phyloP scores from a whole-genome alignment of 345 rosid species.

The Streptanthus diversifolius region DNA sequence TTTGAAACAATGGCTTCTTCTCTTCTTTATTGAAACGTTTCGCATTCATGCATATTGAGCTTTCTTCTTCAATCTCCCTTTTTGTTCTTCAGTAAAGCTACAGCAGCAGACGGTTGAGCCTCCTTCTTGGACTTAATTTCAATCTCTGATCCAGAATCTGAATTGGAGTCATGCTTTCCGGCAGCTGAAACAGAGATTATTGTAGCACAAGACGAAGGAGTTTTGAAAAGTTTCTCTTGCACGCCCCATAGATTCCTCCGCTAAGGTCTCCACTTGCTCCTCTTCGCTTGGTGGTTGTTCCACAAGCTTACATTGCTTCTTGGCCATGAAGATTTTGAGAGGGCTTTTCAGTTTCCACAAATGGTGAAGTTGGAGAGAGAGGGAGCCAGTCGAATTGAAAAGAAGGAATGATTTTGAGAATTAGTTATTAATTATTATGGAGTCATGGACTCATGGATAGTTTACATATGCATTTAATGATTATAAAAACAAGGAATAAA shows the following conservation, averaged over 20 bases:
- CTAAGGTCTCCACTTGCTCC: too few species aligned
- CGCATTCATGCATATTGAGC: neutral
- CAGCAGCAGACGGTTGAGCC: neutral
- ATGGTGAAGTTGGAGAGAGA: neutral
- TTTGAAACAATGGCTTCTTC: neutral
- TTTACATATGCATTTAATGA: too few species aligned
- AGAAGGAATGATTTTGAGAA: neutral
- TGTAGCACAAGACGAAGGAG: neutral
- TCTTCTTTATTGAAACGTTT: neutral
- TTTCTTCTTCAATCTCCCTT: too few species aligned
- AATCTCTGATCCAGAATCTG: too few species aligned
- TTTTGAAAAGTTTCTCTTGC: neutral
- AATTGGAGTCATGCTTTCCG: neutral
- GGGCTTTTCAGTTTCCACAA: neutral
- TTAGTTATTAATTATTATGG: constrained; percentile 22
- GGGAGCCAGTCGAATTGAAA: too few species aligned
- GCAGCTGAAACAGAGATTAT: neutral
- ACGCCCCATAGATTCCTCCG: too few species aligned
- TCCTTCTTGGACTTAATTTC: neutral
- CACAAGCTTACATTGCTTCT: neutral
- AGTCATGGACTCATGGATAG: too few species aligned
- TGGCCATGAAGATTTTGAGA: neutral
- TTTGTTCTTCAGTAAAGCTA: neutral
- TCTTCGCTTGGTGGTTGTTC: neutral
- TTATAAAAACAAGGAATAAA: too few species aligned